Evolutionary conservation across 2,329 filamentous ascomycete genomes (phyloP), one percentile per base, ranked within the genome.

Genomic region (Diaporthe amygdali): DNA sequence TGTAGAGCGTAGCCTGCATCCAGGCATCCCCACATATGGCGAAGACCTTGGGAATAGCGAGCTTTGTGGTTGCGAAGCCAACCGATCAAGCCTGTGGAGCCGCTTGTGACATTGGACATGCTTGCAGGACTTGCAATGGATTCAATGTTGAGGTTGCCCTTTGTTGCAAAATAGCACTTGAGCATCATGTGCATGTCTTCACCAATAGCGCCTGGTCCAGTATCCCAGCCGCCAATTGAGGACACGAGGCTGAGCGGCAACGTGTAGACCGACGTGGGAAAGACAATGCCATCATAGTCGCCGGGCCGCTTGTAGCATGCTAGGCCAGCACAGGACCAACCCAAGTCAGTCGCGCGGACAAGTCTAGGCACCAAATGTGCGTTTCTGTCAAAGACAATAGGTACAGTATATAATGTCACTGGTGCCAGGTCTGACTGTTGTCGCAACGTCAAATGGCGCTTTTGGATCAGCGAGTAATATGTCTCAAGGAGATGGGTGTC

Each of bases 181-280:
- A 66, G 46, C 63, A 66, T 66, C 63, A 66, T 66, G 34, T 66
- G 63, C 46, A 66, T 30, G 15, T 52, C 63, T 14, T 66, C 63
- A 6, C 63, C 63, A 6, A 66, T 66, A 10, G 63, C 63, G 1
- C 46, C 63, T 52, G 63, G 63, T n/a, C 63, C 63, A 27, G 63
- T 52, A 17, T 66, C 63, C 63, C 63, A 66, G 32, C 63, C 63
- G 15, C 63, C 63, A 15, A 66, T 20, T 9, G 63, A 39, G 1
- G 63, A 41, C 9, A n/a, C 63, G 14, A 66, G 34, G 63, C 34
- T 52, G 46, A 66, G 63, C 32, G 63, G 32, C 41, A 66, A 14
- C 15, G 63, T 52, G 46, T 66, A 66, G 32, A 66, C 63, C 9
- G 63, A 66, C 14, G 63, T 66, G 3, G 63, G 63, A 6, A 66